These are phyloP conservation scores for Dictyostelium brefeldianum DNA, from an alignment of 78 protist genomes.

Conservation along the genomic window DNA sequence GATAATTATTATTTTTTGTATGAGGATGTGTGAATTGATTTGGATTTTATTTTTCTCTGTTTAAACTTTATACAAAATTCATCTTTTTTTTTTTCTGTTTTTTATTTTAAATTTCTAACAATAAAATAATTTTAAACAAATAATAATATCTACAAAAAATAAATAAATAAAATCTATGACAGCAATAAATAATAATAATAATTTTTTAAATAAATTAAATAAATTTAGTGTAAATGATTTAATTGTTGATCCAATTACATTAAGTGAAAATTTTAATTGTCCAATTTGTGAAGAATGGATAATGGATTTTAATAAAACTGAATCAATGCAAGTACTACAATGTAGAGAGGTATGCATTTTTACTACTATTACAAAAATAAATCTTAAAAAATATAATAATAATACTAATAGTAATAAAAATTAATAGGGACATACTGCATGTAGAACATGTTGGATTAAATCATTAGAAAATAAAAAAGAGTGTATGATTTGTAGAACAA, in stretches of 20 bases:
- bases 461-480: not conserved
- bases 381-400: too few species aligned
- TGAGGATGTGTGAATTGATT: too few species aligned
- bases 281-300: conserved; percentile 10
- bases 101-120: too few species aligned
- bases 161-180: not conserved
- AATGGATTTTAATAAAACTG: conserved; percentile 7
- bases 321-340: not conserved
- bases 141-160: too few species aligned
- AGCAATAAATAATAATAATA: not conserved
- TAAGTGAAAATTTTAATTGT: conserved; percentile 1
- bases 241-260: not conserved
- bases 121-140: too few species aligned
- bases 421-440: not conserved
- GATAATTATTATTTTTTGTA: too few species aligned
- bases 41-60: too few species aligned
- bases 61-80: too few species aligned
- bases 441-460: not conserved
- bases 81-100: too few species aligned
- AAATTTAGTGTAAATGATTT: not conserved
- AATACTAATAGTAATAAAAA: too few species aligned
- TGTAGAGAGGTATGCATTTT: not conserved
- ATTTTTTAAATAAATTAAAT: not conserved
- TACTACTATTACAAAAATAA: too few species aligned
- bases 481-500: not conserved